Base-by-base conservation (phyloP, 345 rosid genomes). In the Salix viminalis region DNA sequence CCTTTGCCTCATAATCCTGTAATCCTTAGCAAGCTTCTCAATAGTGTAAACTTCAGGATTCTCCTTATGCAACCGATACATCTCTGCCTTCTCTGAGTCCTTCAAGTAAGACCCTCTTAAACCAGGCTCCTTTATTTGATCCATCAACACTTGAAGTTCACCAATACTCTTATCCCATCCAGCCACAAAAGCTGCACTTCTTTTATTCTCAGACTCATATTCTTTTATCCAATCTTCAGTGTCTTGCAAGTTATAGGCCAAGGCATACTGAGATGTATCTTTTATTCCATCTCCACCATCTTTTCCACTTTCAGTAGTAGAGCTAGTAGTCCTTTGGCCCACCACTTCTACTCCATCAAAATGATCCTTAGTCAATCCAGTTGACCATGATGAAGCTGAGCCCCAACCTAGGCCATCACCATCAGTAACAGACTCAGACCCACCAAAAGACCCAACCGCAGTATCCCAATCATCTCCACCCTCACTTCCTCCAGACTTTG, bases 71-170 rank as follows among this genome's bases (percentile, higher is more conserved):
- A 92, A 84, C 34, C 91, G 88, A 23, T 96, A 96, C 94, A 96
- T 96, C 89, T 93, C 97, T n/a, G 92, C 87, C 88, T 96, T 96
- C 83, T 93, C 97, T 0, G 96, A 90, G 74, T 96, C 97, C 82
- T 92, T 96, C 69, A 96, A 86, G 75, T 92, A 96, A 70, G 97
- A 77, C 0, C 98, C 99, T 80, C 99, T 84, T 32, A 89, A 92
- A 28, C 99, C 99, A 71, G 97, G 99, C 82, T 96, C 97, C 75
- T 74, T 81, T 21, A 91, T 92, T 83, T 93, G 97, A 85, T 92
- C 91, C 86, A 93, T 73, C 80, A 93, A 60, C 62, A 83, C 84
- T 74, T 86, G 76, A 23, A 81, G 84, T 82, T 91, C 95, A 10
- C 30, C 76, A 87, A 92, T 69, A 79, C 88, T 88, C 56, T 87